Evolutionary conservation across 441 rosid species (phyloP).

Genomic region (Pelargonium cotyledonis): DNA sequence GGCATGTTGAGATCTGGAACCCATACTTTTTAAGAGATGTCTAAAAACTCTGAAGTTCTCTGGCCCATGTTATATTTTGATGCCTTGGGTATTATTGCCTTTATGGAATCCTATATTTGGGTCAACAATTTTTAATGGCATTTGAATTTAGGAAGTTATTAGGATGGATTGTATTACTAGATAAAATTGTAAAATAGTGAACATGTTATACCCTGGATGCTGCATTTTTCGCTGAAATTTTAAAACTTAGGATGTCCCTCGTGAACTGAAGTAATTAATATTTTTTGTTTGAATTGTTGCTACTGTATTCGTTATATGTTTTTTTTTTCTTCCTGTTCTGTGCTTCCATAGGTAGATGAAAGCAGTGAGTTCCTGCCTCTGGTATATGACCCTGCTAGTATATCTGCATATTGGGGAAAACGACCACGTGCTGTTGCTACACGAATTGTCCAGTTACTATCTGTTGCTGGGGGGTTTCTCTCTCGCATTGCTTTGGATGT

Average conservation of each 20-base stretch:
- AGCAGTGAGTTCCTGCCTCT: constrained; percentile 84
- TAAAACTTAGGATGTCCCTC: not conserved
- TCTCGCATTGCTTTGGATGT: constrained; percentile 66
- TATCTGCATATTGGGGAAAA: constrained; percentile 90
- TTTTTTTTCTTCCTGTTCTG: constrained; percentile 11
- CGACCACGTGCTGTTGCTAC: constrained; percentile 88
- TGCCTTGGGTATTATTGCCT: not conserved
- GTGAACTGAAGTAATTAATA: not conserved
- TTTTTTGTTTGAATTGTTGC: not conserved
- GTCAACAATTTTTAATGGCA: not conserved
- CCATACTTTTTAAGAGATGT: not conserved
- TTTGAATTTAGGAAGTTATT: constrained; percentile 1
- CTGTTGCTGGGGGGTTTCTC: constrained; percentile 96
- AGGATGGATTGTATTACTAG: not conserved
- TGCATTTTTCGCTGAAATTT: not conserved
- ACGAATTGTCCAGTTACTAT: constrained; percentile 61
- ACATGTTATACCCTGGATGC: not conserved
- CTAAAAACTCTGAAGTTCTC: not conserved
- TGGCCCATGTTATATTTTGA: not conserved
- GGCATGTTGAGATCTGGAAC: not conserved
- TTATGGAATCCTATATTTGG: not conserved
- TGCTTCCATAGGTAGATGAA: constrained; percentile 58
- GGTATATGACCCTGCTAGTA: constrained; percentile 90
- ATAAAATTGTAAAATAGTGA: not conserved
- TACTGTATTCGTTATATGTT: not conserved